Evolutionary conservation across 2,329 filamentous ascomycete species (phyloP), one percentile per base, ranked within the genome.

Genomic region (Colletotrichum tabaci): DNA sequence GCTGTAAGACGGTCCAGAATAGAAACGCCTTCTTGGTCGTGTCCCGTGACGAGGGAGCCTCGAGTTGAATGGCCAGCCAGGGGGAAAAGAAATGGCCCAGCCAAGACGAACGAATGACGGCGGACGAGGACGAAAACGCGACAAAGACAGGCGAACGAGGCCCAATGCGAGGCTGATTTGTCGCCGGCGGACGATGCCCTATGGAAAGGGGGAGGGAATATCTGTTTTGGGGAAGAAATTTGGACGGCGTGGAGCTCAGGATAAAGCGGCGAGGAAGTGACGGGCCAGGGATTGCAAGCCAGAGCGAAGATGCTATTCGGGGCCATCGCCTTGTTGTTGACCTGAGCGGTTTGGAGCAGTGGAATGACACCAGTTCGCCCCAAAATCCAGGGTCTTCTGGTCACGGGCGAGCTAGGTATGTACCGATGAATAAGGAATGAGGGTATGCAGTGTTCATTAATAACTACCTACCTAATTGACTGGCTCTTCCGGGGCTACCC

Each of bases 371-470:
- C 61, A 57, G 52, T 58, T 66, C 61, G 66, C 61, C 61, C 42
- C 23, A 58, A 57, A 57, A 57, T 57, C 53, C 67, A 67, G 63
- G 67, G 67, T 71, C 67, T 44, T 67, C n/a, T 38, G 38, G 47
- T 66, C 55, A 60, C 12, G 21, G 10, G 38, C 62, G 47, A 42
- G 62, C 61, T 58, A 26, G 30, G 30, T n/a, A 55, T 15, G 15
- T 35, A 53, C 5, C 2, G 4, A 26, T 1, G 12, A 23, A 10
- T n/a, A 18, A 23, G 12, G 16, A 53, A 16, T 21, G 46, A 35
- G 30, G 30, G 30, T 30, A 30, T 30, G 30, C 30, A 30, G 30
- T 30, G 7, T 8, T 30, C 30, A 30, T 30, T 8, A 30, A 30
- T 26, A 26, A 26, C 26, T 30, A 30, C 30, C 30, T 30, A 30